These are phyloP conservation scores for Hondaea fermentalgiana DNA, from an alignment of 108 stramenopile species.

Conservation along the genomic window DNA sequence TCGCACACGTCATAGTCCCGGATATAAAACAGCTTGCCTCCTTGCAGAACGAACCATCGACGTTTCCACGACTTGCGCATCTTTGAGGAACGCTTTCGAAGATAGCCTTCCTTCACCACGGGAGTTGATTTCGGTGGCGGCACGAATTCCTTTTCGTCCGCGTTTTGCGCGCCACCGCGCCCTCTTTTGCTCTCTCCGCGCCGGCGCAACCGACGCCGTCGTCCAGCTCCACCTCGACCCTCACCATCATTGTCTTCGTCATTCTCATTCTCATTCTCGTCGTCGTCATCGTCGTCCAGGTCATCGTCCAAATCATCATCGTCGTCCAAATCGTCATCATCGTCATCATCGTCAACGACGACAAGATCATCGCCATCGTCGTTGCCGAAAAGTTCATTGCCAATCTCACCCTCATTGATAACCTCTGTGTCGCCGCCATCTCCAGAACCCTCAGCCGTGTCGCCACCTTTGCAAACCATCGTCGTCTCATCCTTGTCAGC, in stretches of 20 bases:
- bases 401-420: no score
- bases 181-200: not conserved
- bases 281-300: not conserved
- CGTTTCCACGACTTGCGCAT: conserved; percentile 20
- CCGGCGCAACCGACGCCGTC: not conserved
- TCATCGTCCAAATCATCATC: not conserved
- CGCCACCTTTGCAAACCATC: no score
- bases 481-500: no score
- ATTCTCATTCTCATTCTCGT: not conserved
- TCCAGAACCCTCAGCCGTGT: no score
- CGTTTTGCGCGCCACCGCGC: no score
- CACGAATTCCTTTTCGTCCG: not conserved
- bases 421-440: no score
- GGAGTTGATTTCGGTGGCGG: not conserved
- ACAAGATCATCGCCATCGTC: not conserved
- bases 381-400: not conserved
- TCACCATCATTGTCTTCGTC: not conserved
- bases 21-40: conserved; percentile 11
- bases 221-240: not conserved
- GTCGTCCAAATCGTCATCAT: not conserved
- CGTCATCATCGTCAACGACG: not conserved
- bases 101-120: not conserved
- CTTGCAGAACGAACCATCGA: conserved; percentile 21
- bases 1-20: not conserved
- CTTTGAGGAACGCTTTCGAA: not conserved